phyloP scores from a whole-genome alignment of 2,329 filamentous ascomycete species.

The Cercospora sesami region DNA sequence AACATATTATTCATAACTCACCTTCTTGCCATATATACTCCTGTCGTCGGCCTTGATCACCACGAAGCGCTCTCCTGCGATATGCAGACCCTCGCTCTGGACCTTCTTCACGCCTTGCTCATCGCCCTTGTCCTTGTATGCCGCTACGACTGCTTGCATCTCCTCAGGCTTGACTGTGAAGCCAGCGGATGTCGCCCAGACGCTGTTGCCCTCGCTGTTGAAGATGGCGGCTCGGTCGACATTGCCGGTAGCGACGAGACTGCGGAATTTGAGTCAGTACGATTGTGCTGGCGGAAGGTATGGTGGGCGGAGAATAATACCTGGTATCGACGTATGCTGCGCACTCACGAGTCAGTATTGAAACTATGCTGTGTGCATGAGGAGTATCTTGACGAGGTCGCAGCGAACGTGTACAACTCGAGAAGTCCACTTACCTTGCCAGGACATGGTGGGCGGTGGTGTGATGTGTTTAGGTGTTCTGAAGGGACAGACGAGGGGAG shows the following conservation, averaged over 20 bases:
- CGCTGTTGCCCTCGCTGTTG: slow-evolving; percentile 74
- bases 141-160: slow-evolving; percentile 55
- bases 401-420: not conserved
- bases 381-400: not conserved
- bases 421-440: slow-evolving; percentile 49
- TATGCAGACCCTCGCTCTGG: slow-evolving; percentile 70
- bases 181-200: slow-evolving; percentile 69
- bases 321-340: slow-evolving; percentile 63
- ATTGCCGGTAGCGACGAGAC: slow-evolving; percentile 76
- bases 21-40: slow-evolving; percentile 83
- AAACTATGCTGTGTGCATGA: not conserved
- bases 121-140: slow-evolving; percentile 54
- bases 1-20: slow-evolving; percentile 45
- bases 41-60: slow-evolving; percentile 72
- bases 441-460: slow-evolving; percentile 31
- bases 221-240: slow-evolving; percentile 84
- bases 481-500: slow-evolving; percentile 7
- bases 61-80: slow-evolving; percentile 77
- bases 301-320: slow-evolving; percentile 43
- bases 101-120: slow-evolving; percentile 61
- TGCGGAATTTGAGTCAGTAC: slow-evolving; percentile 43
- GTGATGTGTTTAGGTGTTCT: slow-evolving; percentile 6
- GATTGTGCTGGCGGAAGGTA: slow-evolving; percentile 9
- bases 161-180: slow-evolving; percentile 70
- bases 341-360: slow-evolving; percentile 15